Evolutionary conservation across 768 basidiomycete genomes (phyloP), one percentile per base, ranked within the genome.

Genomic region (Rubroboletus satanas): DNA sequence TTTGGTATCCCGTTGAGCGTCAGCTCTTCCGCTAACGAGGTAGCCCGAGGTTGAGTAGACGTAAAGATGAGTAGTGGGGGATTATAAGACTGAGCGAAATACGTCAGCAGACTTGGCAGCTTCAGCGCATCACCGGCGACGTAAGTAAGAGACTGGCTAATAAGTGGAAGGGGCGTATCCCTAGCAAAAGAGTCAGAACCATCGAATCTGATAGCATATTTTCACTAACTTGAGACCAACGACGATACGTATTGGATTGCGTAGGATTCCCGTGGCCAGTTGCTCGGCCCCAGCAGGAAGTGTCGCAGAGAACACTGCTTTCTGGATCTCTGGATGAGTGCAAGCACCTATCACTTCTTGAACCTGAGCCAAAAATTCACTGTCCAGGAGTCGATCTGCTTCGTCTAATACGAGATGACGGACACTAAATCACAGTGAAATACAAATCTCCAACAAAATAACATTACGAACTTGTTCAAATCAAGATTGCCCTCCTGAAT

Each of bases 91-190:
- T 87, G 82, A 9, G 84, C 70, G 51, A 99, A 78, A 65, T 95
- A 83, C 45, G 87, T 77, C 29, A 94, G 77, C 32, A 99, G 78
- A 46, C 91, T 93, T 7, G 93, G 88, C 21, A 98, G 77, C 71
- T 99, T 99, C n/a, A 94, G 97, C 3, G 85, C 77, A 64, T 98
- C 97, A 47, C 93, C 89, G 21, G 91, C 90, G 50, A 95, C 93
- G 67, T 97, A 99, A 18, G 87, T 85, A 21, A 99, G 80, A 1
- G 85, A 82, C 72, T 99, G 97, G 1, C 82, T 69, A 37, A 98
- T 94, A n/a, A 90, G 84, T 3, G 92, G 87, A 0, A 96, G 83
- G 0, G 97, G 96, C 0, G 94, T 93, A 67, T 99, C 97, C 73
- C 95, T 97, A 62, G 33, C 38, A 38, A 33, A 32, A 5, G 23